Conservation (phyloP, 2,329 filamentous ascomycete genomes). For the Colletotrichum liaoningense region DNA sequence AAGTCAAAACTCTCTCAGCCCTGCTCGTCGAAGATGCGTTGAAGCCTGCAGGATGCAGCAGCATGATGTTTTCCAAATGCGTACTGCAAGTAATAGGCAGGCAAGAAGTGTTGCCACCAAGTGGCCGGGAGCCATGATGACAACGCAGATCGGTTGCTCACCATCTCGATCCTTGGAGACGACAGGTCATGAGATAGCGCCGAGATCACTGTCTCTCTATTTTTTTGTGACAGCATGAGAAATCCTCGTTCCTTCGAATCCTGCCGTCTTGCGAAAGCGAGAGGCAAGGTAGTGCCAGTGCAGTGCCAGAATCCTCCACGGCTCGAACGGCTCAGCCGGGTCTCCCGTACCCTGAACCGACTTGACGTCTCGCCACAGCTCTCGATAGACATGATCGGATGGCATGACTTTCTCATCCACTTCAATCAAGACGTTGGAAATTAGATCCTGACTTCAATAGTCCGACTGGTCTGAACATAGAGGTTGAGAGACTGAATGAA, state of each 20-base stretch:
- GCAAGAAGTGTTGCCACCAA: not conserved
- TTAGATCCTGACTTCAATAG: not conserved
- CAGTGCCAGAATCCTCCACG: not conserved
- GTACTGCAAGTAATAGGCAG: not conserved
- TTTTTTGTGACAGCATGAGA: not conserved
- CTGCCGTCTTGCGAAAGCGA: not conserved
- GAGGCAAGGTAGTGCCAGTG: not conserved
- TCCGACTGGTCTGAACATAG: not conserved
- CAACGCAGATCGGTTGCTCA: not conserved
- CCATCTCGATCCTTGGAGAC: not conserved
- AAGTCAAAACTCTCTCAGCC: not conserved
- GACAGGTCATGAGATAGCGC: not conserved
- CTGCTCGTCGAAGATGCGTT: not conserved
- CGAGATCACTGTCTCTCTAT: not conserved
- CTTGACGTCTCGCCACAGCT: slow-evolving; percentile 7
- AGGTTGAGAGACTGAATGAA: not conserved
- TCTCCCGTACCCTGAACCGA: slow-evolving; percentile 38
- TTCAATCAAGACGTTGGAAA: not conserved
- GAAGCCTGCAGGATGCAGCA: not conserved
- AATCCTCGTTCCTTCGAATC: not conserved
- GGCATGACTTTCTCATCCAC: not conserved
- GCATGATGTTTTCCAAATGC: not conserved
- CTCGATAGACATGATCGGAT: slow-evolving; percentile 18
- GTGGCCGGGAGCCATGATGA: not conserved
- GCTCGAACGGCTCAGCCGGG: not conserved